These are phyloP conservation scores for Fragilaria radians DNA, from an alignment of 108 stramenopile genomes.

Conservation along the genomic window DNA sequence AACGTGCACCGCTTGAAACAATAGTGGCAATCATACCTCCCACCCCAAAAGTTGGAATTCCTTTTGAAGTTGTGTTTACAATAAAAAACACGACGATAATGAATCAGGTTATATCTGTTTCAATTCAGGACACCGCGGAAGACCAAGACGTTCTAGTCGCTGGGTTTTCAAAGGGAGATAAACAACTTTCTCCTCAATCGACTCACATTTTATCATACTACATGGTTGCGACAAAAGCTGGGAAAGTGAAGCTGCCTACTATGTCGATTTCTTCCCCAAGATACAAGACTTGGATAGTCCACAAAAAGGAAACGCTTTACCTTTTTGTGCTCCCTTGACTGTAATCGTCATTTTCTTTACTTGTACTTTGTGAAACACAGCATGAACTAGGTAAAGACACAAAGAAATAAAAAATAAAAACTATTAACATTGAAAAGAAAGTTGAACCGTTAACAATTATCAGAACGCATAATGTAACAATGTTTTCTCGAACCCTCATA, in stretches of 20 bases:
- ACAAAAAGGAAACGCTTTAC: slow-evolving; percentile 12
- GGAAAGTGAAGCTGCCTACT: slow-evolving; percentile 38
- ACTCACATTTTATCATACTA: slow-evolving; percentile 47
- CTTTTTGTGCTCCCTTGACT: slow-evolving; percentile 41
- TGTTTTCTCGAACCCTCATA: too few species aligned
- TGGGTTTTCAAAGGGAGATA: slow-evolving; percentile 40
- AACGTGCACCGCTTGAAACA: slow-evolving; percentile 62
- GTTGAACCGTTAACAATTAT: too few species aligned
- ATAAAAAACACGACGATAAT: slow-evolving; percentile 53
- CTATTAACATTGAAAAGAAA: too few species aligned
- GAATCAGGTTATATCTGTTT: slow-evolving; percentile 47
- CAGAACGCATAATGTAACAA: too few species aligned
- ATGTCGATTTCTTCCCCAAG: slow-evolving; percentile 44
- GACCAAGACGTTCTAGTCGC: slow-evolving; percentile 31
- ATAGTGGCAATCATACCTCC: slow-evolving; percentile 29
- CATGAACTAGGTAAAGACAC: too few species aligned
- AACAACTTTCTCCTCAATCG: slow-evolving; percentile 54
- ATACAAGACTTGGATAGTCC: slow-evolving; percentile 61
- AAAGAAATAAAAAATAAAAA: too few species aligned
- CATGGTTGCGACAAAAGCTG: slow-evolving; percentile 51
- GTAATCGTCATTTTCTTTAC: too few species aligned
- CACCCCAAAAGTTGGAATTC: slow-evolving; percentile 44
- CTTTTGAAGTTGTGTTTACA: slow-evolving; percentile 53
- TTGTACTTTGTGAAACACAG: too few species aligned
- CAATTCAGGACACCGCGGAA: slow-evolving; percentile 23